Evolutionary conservation across 2,329 filamentous ascomycete species (phyloP).

Genomic region (Colletotrichum sp.): DNA sequence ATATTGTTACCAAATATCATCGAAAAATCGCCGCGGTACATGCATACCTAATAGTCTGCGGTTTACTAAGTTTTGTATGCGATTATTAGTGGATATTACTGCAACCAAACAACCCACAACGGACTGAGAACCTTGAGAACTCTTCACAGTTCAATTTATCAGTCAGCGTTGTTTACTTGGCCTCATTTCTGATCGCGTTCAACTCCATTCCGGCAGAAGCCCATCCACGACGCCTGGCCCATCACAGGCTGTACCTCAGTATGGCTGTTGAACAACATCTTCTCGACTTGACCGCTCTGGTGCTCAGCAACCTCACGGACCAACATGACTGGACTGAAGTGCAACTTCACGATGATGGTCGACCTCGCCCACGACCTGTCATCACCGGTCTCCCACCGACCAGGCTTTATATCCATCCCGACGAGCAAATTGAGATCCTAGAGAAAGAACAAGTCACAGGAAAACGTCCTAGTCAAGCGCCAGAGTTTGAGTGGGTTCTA

Average conservation of each 20-base stretch:
- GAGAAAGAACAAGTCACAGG: slow-evolving; percentile 60
- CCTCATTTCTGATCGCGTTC: background rate
- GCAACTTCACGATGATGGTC: slow-evolving; percentile 48
- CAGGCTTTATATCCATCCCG: slow-evolving; percentile 79
- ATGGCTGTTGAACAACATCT: slow-evolving; percentile 2
- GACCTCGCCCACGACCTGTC: slow-evolving; percentile 62
- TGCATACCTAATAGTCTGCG: background rate
- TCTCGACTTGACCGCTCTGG: slow-evolving; percentile 41
- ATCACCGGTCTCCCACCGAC: slow-evolving; percentile 76
- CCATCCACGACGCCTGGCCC: background rate
- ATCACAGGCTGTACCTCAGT: background rate
- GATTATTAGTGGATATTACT: background rate
- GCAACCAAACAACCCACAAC: background rate
- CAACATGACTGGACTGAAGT: slow-evolving; percentile 79
- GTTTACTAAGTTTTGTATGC: background rate
- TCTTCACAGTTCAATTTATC: background rate
- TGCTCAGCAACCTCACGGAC: slow-evolving; percentile 74
- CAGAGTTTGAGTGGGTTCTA: slow-evolving; percentile 78
- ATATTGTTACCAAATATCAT: background rate
- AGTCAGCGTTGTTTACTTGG: background rate
- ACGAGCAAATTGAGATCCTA: slow-evolving; percentile 79
- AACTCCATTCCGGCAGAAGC: background rate
- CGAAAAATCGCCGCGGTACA: background rate
- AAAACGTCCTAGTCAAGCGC: slow-evolving; percentile 49
- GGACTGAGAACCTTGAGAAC: slow-evolving; percentile 5